Base-by-base conservation (phyloP, 2,329 filamentous ascomycete species). In the Diaporthe ampelina region DNA sequence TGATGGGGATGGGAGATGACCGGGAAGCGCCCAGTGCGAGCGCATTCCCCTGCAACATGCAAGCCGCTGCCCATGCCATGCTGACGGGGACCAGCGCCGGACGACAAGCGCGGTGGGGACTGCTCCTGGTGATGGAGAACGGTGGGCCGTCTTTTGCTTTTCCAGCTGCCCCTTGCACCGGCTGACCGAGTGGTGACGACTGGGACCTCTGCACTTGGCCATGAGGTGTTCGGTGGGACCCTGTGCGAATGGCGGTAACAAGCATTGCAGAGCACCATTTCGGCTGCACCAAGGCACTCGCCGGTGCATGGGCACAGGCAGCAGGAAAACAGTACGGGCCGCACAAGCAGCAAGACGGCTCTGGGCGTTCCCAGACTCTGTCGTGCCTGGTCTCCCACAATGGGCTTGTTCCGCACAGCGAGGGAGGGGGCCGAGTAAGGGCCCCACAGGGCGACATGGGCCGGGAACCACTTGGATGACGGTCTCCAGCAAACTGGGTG, bases 11-110 rank as follows among this genome's bases (percentile, higher is more conserved):
- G 73, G 58, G 63, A 71, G 65, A 70, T 76, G 77, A 78, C 77
- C 76, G 74, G 76, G 78, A 76, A 75, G 77, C 77, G 76, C 79
- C 76, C 76, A 79, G 79, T 79, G 77, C 78, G 75, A 78, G 65
- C 37, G 74, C 59, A 24, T 54, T 26, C 72, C 68, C 70, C 65
- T 73, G 75, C 45, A 61, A 69, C 69, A 70, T 74, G 63, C 73
- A 76, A 71, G 68, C 69, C 63, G 57, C 54, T 70, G 69, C 68
- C 73, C 73, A 67, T 67, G 54, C 70, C 73, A 59, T 67, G 68
- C 63, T 59, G 69, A 70, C 68, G 75, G 75, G 75, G 63, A 73
- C 73, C 74, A 75, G 68, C 74, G 72, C 74, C 74, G 74, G 72
- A 70, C 59, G 68, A 74, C 74, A 75, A 72, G 72, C 72, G 65